These are phyloP conservation scores for Alectoria sarmentosa DNA, from an alignment of 495 filamentous ascomycete species.

Conservation along the genomic window DNA sequence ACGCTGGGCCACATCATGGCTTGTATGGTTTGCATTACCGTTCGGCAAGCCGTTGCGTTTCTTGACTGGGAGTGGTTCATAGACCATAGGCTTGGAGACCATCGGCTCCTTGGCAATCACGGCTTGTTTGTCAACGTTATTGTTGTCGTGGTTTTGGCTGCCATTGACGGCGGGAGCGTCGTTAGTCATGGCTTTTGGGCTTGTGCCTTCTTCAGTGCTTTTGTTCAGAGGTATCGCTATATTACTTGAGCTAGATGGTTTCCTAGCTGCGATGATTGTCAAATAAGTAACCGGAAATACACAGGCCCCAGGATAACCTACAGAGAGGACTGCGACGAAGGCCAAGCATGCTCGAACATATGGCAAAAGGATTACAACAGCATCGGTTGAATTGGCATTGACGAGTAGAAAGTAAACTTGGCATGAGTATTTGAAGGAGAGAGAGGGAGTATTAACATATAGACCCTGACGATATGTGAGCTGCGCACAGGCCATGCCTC, in stretches of 20 bases:
- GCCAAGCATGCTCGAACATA: slow-evolving; percentile 19
- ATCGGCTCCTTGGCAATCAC: background rate
- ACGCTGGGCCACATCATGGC: slow-evolving; percentile 6
- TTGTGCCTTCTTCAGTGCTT: background rate
- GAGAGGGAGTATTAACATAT: background rate
- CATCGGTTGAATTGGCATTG: slow-evolving; percentile 6
- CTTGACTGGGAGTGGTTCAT: background rate
- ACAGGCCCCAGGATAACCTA: background rate
- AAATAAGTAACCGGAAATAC: background rate
- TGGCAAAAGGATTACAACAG: slow-evolving; percentile 12
- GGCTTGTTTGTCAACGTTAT: slow-evolving; percentile 5
- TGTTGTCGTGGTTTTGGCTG: background rate
- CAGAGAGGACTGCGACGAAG: slow-evolving; percentile 10
- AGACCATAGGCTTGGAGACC: background rate
- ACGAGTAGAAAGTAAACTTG: background rate
- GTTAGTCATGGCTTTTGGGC: background rate
- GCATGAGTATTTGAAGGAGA: slow-evolving; percentile 3
- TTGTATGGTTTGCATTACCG: background rate
- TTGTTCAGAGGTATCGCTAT: background rate
- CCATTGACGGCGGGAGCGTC: slow-evolving; percentile 3
- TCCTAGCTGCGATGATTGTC: slow-evolving; percentile 3
- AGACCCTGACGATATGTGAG: background rate
- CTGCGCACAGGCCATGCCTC: background rate
- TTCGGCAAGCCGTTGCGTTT: slow-evolving; percentile 7
- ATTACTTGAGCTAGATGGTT: slow-evolving; percentile 6